Base-by-base conservation (phyloP, 2,329 filamentous ascomycete species). In the Sarocladiaceae sp. region DNA sequence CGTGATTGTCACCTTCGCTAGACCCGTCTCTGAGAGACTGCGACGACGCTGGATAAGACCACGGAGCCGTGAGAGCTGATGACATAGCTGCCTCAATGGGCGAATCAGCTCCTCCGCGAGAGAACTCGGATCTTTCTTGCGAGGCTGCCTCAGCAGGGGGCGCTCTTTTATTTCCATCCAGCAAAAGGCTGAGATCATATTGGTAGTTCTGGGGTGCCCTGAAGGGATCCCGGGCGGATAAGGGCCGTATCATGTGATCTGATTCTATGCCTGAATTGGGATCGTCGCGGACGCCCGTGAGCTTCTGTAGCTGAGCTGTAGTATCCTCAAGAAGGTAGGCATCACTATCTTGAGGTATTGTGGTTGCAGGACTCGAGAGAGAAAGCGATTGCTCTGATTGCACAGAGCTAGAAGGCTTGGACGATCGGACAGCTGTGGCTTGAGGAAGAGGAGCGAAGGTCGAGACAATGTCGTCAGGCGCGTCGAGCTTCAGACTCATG, bases 401-500 rank as follows among this genome's bases (percentile, higher is more conserved):
- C 17, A 10, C 6, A 4, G 22, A 4, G 40, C n/a, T 5, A 29
- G 17, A 25, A 46, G 29, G 22, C 22, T 15, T 26, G 22, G 66
- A 68, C 25, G 57, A 37, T 22, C 59, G 56, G 6, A 54, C 55
- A 56, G 64, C 56, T 54, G 63, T 60, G 37, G 60, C 61, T 18
- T 62, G 62, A 18, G 55, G 50, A 20, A 54, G 28, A 8, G 54
- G 54, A 8, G 52, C 53, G 13, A 51, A 12, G 8, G 52, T 37
- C 11, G 54, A 54, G 22, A 47, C 35, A 31, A 59, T 57, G 54
- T 65, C 60, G 60, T 4, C 52, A 23, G 59, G 60, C n/a, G 62
- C 60, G 40, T 74, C 71, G 13, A 82, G 69, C 59, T 75, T 81
- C 73, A 82, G 76, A 46, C 76, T 71, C 64, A 75, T 75, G 15